Conservation (phyloP, 83 land plant species). For the Diphasiastrum complanatum region DNA sequence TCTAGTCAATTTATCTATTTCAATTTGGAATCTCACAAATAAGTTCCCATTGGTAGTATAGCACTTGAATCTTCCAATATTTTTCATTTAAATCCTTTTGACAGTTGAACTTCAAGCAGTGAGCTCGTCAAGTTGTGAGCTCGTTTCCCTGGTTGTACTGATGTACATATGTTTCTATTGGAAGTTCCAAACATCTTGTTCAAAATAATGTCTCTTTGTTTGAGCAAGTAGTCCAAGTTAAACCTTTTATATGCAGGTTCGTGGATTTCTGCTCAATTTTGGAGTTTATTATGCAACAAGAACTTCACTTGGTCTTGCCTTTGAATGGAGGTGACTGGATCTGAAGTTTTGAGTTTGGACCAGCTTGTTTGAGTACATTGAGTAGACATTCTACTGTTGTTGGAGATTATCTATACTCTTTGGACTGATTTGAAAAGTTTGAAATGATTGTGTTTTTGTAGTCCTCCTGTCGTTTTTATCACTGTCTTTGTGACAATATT, state of each 20-base stretch:
- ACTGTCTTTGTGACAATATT: slow-evolving; percentile 87
- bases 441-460: slow-evolving; percentile 35
- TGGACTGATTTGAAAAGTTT: slow-evolving; percentile 5
- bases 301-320: slow-evolving; percentile 79
- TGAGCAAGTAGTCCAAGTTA: no score
- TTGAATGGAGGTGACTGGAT: slow-evolving; percentile 81
- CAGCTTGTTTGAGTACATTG: neutral
- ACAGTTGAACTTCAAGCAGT: no score
- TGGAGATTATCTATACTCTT: neutral
- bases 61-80: no score
- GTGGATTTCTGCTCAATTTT: slow-evolving; percentile 94
- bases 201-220: no score
- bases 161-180: no score
- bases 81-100: no score
- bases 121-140: no score
- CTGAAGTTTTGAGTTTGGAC: neutral
- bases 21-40: no score
- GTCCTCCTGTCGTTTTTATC: slow-evolving; percentile 85
- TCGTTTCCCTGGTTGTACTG: no score
- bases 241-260: slow-evolving; percentile 45
- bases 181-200: no score
- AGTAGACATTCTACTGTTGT: neutral
- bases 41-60: no score
- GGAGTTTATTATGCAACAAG: slow-evolving; percentile 98
- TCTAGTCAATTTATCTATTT: no score